phyloP scores from a whole-genome alignment of 2,329 filamentous ascomycete species.

The Cladophialophora bantiana region DNA sequence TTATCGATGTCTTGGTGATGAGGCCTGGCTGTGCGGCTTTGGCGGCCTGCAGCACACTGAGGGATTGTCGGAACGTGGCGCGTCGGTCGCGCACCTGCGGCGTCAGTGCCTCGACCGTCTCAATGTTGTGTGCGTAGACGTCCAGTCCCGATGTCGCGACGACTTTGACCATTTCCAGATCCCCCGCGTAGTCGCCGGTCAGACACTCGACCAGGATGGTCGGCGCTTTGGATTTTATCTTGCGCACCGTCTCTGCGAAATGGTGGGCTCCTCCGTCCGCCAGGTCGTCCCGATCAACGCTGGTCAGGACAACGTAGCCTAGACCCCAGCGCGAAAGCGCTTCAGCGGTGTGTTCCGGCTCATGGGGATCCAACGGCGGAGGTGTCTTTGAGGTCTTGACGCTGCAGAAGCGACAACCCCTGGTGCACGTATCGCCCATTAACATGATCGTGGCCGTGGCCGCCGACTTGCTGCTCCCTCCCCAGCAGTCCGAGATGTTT shows the following conservation, averaged over 20 bases:
- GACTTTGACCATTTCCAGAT: conserved; percentile 83
- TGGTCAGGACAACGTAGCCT: conserved; percentile 93
- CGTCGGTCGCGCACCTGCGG: conserved; percentile 88
- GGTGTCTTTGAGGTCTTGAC: conserved; percentile 84
- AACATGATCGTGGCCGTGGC: conserved; percentile 99
- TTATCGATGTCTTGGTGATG: conserved; percentile 98
- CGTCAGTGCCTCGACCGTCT: conserved; percentile 90
- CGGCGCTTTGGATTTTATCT: conserved; percentile 80
- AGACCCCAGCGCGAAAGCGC: conserved; percentile 90
- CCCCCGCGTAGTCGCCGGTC: conserved; percentile 82
- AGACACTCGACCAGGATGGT: conserved; percentile 55
- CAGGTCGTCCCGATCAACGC: conserved; percentile 91
- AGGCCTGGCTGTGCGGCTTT: conserved; percentile 78
- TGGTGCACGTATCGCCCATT: conserved; percentile 97
- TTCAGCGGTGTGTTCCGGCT: conserved; percentile 96
- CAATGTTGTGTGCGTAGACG: conserved; percentile 96
- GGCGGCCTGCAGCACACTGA: conserved; percentile 78
- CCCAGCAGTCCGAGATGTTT: conserved; percentile 98
- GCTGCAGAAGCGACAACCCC: conserved; percentile 94
- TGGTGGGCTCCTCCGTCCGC: conserved; percentile 86
- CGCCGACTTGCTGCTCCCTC: conserved; percentile 82
- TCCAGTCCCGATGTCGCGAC: conserved; percentile 90
- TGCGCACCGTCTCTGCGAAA: conserved; percentile 91
- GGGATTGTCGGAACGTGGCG: conserved; percentile 85
- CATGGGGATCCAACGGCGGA: conserved; percentile 88